These are phyloP conservation scores for Fennellomyces sp. DNA, from an alignment of 371 early-diverging fungal genomes.

Conservation along the genomic window DNA sequence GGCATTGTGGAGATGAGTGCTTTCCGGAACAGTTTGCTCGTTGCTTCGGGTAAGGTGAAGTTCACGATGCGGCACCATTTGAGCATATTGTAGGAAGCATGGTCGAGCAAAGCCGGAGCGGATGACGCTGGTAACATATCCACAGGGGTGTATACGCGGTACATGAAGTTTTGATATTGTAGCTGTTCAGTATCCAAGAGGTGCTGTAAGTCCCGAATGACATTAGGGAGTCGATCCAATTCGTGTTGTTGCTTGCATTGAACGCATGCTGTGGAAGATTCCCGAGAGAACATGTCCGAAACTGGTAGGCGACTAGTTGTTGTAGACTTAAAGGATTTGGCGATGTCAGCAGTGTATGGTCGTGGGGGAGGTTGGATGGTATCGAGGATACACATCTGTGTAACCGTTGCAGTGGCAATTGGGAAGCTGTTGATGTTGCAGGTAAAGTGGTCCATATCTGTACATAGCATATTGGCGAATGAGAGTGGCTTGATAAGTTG, in stretches of 20 bases:
- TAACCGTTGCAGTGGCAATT: not conserved
- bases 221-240: no score
- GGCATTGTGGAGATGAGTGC: no score
- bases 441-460: not conserved
- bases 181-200: no score
- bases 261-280: not conserved
- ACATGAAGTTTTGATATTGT: no score
- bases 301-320: not conserved
- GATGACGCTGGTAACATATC: no score
- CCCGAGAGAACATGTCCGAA: not conserved
- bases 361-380: not conserved
- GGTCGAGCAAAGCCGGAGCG: no score
- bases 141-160: no score
- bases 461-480: not conserved
- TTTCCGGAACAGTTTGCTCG: no score
- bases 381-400: not conserved
- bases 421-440: not conserved
- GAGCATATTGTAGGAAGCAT: no score
- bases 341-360: not conserved
- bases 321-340: not conserved
- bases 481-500: not conserved
- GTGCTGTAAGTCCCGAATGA: no score
- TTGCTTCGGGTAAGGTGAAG: no score
- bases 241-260: not conserved
- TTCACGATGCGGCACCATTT: no score